Evolutionary conservation across 1,139 yeast species (phyloP).

Genomic region (Blastobotrys raffinosifermentans): DNA sequence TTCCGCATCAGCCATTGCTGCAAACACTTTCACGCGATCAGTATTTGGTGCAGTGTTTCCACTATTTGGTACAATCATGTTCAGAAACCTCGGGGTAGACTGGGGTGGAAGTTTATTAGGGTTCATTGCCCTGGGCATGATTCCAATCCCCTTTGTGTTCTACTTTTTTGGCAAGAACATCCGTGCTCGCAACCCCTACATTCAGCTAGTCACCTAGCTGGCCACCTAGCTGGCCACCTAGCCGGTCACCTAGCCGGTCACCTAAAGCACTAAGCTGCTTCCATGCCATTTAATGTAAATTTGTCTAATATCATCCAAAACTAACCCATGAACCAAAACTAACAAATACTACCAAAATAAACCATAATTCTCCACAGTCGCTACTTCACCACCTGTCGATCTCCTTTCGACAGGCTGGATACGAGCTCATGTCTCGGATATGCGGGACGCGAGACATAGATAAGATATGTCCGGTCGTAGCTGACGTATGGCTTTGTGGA

Average conservation of each 20-base stretch:
- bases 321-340: too few relatives aligned
- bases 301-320: too few relatives aligned
- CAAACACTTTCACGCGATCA: conserved; percentile 66
- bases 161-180: conserved; percentile 50
- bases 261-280: too few relatives aligned
- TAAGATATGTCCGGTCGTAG: not conserved
- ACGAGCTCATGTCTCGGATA: not conserved
- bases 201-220: conserved; percentile 15
- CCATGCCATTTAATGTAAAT: too few relatives aligned
- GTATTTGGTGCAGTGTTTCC: conserved; percentile 73
- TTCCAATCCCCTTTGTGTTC: conserved; percentile 64
- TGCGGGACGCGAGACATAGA: conserved; percentile 1
- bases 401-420: not conserved
- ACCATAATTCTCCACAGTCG: not conserved
- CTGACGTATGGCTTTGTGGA: not conserved
- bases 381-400: not conserved
- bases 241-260: too few relatives aligned
- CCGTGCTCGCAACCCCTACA: conserved; percentile 51
- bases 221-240: too few relatives aligned
- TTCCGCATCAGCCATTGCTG: conserved; percentile 79
- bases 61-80: conserved; percentile 58
- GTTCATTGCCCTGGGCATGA: conserved; percentile 48
- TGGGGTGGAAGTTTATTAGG: conserved; percentile 63
- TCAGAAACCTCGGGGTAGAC: conserved; percentile 45
- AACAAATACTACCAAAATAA: not conserved